Evolutionary conservation across 495 filamentous ascomycete genomes (phyloP).

Genomic region (Lasiosphaeria miniovina): DNA sequence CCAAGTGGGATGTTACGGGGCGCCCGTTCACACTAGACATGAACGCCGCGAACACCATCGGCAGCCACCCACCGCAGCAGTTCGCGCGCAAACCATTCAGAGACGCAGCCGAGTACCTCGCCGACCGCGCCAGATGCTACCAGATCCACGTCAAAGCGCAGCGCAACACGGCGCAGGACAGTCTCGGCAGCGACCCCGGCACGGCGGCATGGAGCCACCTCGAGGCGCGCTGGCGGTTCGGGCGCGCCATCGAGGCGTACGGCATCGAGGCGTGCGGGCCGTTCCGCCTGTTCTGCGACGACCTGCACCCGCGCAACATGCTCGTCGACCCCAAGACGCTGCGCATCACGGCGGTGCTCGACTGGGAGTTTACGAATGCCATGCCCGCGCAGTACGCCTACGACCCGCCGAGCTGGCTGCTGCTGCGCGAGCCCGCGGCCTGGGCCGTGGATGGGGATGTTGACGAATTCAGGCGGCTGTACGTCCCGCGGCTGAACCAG

Average conservation of each 20-base stretch:
- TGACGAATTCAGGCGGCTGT: conserved; percentile 36
- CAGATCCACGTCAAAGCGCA: conserved; percentile 30
- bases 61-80: background rate
- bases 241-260: conserved; percentile 36
- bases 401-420: conserved; percentile 45
- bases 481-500: conserved; percentile 32
- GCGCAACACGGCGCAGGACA: conserved; percentile 32
- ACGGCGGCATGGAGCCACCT: conserved; percentile 35
- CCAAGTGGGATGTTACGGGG: background rate
- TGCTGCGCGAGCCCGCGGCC: conserved; percentile 32
- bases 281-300: conserved; percentile 43
- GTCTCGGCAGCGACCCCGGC: conserved; percentile 11
- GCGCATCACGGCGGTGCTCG: conserved; percentile 39
- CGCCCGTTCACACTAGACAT: background rate
- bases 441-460: conserved; percentile 35
- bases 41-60: background rate
- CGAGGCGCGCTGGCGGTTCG: conserved; percentile 39
- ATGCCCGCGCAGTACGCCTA: conserved; percentile 43
- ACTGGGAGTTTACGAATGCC: conserved; percentile 44
- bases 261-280: conserved; percentile 16
- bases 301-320: conserved; percentile 42
- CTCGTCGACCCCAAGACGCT: conserved; percentile 39
- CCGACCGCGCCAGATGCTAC: conserved; percentile 12
- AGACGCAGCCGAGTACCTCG: background rate
- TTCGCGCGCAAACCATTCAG: background rate